Evolutionary conservation across 2,329 filamentous ascomycete genomes (phyloP).

Genomic region (Sporothrix inflata): DNA sequence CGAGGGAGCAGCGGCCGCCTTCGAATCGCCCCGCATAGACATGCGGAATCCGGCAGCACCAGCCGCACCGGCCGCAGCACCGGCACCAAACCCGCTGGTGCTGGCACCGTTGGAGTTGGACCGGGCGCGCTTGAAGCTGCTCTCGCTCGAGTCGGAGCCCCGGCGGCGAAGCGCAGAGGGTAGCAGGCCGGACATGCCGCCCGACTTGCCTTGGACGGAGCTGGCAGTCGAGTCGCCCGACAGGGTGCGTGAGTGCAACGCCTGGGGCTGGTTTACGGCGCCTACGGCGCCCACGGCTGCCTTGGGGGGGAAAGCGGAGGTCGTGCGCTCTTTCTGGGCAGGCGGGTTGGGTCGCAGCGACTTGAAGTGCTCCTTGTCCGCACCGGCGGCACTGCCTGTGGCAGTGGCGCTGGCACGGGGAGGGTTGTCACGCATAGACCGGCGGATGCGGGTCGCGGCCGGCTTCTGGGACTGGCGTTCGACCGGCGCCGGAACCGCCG

Average conservation of each 20-base stretch:
- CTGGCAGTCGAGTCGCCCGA: constrained; percentile 29
- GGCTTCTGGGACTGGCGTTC: constrained; percentile 29
- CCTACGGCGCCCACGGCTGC: constrained; percentile 20
- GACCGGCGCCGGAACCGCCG: background rate
- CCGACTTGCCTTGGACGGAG: constrained; percentile 34
- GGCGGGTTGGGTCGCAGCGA: background rate
- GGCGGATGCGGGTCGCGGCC: constrained; percentile 27
- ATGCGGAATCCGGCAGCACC: constrained; percentile 64
- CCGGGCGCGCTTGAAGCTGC: constrained; percentile 72
- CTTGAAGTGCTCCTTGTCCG: background rate
- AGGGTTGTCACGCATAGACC: constrained; percentile 23
- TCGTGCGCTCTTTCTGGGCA: background rate
- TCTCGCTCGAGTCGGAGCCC: constrained; percentile 71
- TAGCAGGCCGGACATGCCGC: constrained; percentile 27
- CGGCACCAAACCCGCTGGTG: background rate
- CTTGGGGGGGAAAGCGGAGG: constrained; percentile 15
- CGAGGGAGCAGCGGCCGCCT: constrained; percentile 37
- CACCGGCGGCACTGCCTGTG: background rate
- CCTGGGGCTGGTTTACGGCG: background rate
- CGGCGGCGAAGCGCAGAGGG: constrained; percentile 53
- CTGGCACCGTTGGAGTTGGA: background rate
- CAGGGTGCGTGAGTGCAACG: constrained; percentile 42
- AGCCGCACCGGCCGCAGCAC: constrained; percentile 43
- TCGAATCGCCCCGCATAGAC: constrained; percentile 66
- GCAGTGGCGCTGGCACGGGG: background rate